Evolutionary conservation across 164 flowering plant genomes (phyloP), one percentile per base, ranked within the genome.

Genomic region (Aristolochia californica): DNA sequence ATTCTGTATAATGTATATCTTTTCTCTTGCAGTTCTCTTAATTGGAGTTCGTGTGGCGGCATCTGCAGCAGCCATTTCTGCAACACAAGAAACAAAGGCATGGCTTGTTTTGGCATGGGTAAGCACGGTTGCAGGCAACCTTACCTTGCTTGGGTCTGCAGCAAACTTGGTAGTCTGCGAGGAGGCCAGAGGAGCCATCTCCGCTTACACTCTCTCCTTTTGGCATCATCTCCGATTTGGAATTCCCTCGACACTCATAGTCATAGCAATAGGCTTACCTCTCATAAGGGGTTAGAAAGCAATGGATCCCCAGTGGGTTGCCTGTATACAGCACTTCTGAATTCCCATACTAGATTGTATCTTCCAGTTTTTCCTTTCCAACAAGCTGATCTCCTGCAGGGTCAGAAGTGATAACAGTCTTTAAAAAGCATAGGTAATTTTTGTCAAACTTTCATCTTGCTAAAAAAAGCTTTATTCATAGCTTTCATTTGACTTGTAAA

Each of bases 41-140:
- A 81, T 86, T 25, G 89, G 94, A 56, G 76, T 62, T 18, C 66
- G 78, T n/a, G 76, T 86, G 34, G 94, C 94, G 25, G 53, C 53
- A 23, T 50, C 53, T 50, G 53, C 53, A 21, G 83, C 85, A 57
- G 76, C 94, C 15, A 83, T 89, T 43, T 80, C 79, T 11, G 53
- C 56, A 47, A 28, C 65, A 0, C 66, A 74, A 1, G 89, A 75
- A 70, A 83, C 75, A 71, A 81, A 74, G 65, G 78, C 94, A 7
- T 86, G 94, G 94, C 77, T 86, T 0, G 63, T 83, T 12, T 66
- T 86, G 62, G 89, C 94, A n/a, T 86, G 94, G 94, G 89, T 82
- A 17, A 86, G 94, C 70, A 83, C 94, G 0, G 85, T 83, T 1
- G 94, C 94, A 0, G 94, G 94, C 16, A 86, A 86, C 69, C 75